These are phyloP conservation scores for Botrytis aclada DNA, from an alignment of 2,329 filamentous ascomycete genomes.

Conservation along the genomic window DNA sequence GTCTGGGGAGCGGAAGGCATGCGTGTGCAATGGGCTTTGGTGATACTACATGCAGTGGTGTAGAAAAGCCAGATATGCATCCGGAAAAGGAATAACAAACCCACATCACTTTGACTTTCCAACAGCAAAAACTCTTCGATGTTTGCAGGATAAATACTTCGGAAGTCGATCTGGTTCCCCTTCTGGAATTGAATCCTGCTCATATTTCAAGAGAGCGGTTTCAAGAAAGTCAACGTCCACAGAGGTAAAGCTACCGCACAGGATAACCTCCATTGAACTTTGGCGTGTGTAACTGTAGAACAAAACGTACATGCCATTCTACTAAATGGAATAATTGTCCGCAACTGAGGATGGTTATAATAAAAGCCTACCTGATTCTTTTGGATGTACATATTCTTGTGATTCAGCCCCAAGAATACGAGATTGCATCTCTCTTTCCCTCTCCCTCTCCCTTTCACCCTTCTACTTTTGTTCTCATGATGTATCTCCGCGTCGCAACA, in stretches of 20 bases:
- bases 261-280: not conserved
- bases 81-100: not conserved
- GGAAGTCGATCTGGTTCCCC: not conserved
- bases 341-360: not conserved
- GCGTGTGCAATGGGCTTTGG: not conserved
- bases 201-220: not conserved
- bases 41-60: not conserved
- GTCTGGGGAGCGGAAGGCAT: not conserved
- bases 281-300: not conserved
- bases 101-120: too few species aligned
- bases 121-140: too few species aligned
- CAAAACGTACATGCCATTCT: not conserved
- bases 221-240: not conserved
- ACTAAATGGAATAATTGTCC: not conserved
- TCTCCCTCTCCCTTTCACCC: not conserved
- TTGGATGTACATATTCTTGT: not conserved
- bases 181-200: not conserved
- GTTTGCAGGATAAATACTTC: not conserved
- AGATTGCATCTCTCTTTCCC: not conserved
- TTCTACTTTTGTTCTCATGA: not conserved
- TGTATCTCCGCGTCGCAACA: not conserved
- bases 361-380: accelerated
- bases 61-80: not conserved
- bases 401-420: not conserved
- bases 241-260: not conserved